Evolutionary conservation across 257 asterid genomes (phyloP), one percentile per base, ranked within the genome.

Genomic region (Gentiana macrophylla): DNA sequence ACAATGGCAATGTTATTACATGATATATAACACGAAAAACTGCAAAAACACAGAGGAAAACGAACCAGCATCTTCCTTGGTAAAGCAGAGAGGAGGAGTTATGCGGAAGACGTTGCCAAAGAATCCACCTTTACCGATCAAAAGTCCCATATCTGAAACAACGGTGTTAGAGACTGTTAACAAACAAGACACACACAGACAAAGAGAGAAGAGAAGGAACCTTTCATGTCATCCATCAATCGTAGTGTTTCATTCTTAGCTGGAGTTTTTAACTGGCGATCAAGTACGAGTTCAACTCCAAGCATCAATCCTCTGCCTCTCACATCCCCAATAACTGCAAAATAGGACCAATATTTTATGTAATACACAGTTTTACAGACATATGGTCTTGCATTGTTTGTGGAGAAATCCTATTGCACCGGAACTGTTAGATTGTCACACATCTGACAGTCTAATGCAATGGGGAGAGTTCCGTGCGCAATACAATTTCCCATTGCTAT

Each of bases 41-140:
- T 13, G 13, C 47, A 49, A 55, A 3, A 8, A 38, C 37, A 13
- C n/a, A 4, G 52, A 49, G 52, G 38, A 3, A 10, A 54, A 11
- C 2, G 52, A 50, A 90, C 98, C 96, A 37, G 96, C 93, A 66
- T 91, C 98, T 55, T 81, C 94, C 70, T 76, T 81, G 70, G 82
- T 87, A 86, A 91, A 86, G 78, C 98, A 91, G 44, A 87, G 88
- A 15, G 98, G 98, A 55, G 98, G 98, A 45, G 98, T 91, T 72
- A 91, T 74, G 50, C 96, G 72, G 75, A 87, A 83, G 12, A 87
- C 95, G 55, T 91, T 91, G 52, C 98, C 98, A 5, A 70, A 77
- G 71, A 84, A 80, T 34, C 98, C 96, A 1, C 98, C 98, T 78
- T 91, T 91, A 44, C 98, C 98, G 4, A 91, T 67, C 12, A 83